These are phyloP conservation scores for Arthromyces matolae DNA, from an alignment of 768 basidiomycete species.

Conservation along the genomic window DNA sequence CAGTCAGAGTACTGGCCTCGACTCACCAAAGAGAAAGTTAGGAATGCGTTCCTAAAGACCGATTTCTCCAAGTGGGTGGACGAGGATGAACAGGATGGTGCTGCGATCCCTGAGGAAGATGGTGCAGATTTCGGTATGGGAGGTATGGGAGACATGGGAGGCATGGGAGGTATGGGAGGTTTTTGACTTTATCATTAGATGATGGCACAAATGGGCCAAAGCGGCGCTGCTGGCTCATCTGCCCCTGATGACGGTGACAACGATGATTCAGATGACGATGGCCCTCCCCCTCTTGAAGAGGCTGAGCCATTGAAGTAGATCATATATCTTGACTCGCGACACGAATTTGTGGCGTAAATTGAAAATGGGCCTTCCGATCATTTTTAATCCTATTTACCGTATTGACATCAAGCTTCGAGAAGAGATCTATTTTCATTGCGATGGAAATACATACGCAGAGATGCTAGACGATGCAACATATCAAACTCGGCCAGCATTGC, in stretches of 20 bases:
- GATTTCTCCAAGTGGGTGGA: conserved; percentile 96
- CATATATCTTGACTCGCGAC: neutral
- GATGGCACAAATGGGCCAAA: conserved; percentile 46
- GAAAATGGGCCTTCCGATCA: neutral
- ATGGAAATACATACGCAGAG: too few relatives aligned
- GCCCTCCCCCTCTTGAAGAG: conserved; percentile 82
- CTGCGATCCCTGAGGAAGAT: conserved; percentile 39
- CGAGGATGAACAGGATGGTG: conserved; percentile 91
- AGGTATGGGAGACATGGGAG: conserved; percentile 50
- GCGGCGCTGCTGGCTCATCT: conserved; percentile 19
- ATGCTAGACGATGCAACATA: too few relatives aligned
- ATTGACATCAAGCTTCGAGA: too few relatives aligned
- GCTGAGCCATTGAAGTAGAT: conserved; percentile 42
- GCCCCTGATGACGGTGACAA: conserved; percentile 34
- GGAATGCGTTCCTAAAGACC: conserved; percentile 83
- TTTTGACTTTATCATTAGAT: conserved; percentile 36
- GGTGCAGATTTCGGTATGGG: conserved; percentile 43
- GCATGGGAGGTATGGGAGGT: conserved; percentile 43
- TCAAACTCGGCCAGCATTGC: neutral
- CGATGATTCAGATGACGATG: conserved; percentile 58
- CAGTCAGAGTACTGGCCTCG: conserved; percentile 88
- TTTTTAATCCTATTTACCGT: neutral
- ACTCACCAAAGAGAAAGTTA: conserved; percentile 84
- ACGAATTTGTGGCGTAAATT: too few relatives aligned
- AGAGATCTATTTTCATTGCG: too few relatives aligned